phyloP scores from a whole-genome alignment of 768 basidiomycete species.

The Hericium rajendrae region DNA sequence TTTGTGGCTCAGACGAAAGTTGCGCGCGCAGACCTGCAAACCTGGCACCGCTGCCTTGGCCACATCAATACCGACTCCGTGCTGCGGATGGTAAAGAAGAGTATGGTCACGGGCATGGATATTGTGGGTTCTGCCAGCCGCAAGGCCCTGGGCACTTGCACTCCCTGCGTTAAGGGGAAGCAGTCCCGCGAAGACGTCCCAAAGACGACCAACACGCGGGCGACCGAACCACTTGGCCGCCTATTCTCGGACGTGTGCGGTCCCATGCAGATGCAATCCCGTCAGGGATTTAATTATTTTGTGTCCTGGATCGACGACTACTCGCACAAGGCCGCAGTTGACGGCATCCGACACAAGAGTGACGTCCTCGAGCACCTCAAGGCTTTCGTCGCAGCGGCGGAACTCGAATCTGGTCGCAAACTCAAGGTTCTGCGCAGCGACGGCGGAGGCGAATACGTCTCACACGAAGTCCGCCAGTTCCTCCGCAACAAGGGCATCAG shows the following conservation, averaged over 20 bases:
- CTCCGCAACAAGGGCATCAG: slow-evolving; percentile 9
- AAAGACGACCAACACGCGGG: background rate
- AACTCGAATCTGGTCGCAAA: slow-evolving; percentile 8
- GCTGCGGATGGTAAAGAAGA: background rate
- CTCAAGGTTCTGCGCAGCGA: slow-evolving; percentile 17
- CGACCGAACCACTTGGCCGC: background rate
- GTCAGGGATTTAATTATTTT: slow-evolving; percentile 11
- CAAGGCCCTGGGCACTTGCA: slow-evolving; percentile 1
- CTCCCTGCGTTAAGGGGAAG: slow-evolving; percentile 18
- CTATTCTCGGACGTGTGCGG: slow-evolving; percentile 17
- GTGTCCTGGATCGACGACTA: slow-evolving; percentile 15
- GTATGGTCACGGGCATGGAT: slow-evolving; percentile 12
- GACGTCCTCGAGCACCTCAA: slow-evolving; percentile 8
- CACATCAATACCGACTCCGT: slow-evolving; percentile 8
- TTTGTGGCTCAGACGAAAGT: background rate
- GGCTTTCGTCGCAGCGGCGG: slow-evolving; percentile 5
- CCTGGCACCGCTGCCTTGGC: slow-evolving; percentile 15
- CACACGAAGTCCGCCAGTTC: background rate
- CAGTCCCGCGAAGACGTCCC: slow-evolving; percentile 11
- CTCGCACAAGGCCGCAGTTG: slow-evolving; percentile 12
- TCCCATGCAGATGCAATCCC: slow-evolving; percentile 6
- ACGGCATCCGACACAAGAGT: slow-evolving; percentile 9
- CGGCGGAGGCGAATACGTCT: slow-evolving; percentile 19
- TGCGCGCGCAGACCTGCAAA: background rate
- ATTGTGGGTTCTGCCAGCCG: background rate